Evolutionary conservation across 2,329 filamentous ascomycete species (phyloP), one percentile per base, ranked within the genome.

Genomic region (Alternaria gansuensis): DNA sequence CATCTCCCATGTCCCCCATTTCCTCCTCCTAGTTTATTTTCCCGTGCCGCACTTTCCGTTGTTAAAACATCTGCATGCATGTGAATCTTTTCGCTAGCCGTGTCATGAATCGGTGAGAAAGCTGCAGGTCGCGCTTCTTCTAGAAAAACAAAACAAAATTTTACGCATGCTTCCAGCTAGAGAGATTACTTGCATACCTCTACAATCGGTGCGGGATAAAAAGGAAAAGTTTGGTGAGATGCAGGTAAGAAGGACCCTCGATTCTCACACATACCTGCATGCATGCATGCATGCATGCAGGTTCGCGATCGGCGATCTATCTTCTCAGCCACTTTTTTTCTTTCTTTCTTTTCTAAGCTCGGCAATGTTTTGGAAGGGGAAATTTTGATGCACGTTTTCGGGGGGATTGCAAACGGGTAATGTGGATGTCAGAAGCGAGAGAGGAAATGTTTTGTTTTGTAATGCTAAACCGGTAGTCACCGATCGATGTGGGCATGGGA

Each of bases 231-330:
- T 48, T 34, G 29, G 29, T 14, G 13, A n/a, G 34, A 34, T 36
- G 44, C 44, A 34, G 21, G 44, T 48, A 34, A 48, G 44, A 34
- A 48, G 43, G 13, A 7, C 3, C 21, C 44, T 31, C 44, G 44
- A 48, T 48, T 13, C 10, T 23, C 34, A 48, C 31, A 34, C 44
- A 17, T 48, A 21, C 17, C 17, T 17, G 17, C 44, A 48, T 48
- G 44, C 21, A 17, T 48, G 31, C 21, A 17, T 48, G 31, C 44
- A 48, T 48, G 44, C 21, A 48, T 48, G 44, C 31, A 48, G 44
- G 29, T 48, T 34, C 31, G 44, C 31, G 44, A 48, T 48, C 44
- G 44, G 31, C 44, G 44, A 48, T 48, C 29, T 34, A 31, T 36
- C 10, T 14, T 36, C 31, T 40, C 5, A 14, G 8, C 13, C 9